These are phyloP conservation scores for Helicocarpus griseus DNA, from an alignment of 2,329 filamentous ascomycete species.

Conservation along the genomic window DNA sequence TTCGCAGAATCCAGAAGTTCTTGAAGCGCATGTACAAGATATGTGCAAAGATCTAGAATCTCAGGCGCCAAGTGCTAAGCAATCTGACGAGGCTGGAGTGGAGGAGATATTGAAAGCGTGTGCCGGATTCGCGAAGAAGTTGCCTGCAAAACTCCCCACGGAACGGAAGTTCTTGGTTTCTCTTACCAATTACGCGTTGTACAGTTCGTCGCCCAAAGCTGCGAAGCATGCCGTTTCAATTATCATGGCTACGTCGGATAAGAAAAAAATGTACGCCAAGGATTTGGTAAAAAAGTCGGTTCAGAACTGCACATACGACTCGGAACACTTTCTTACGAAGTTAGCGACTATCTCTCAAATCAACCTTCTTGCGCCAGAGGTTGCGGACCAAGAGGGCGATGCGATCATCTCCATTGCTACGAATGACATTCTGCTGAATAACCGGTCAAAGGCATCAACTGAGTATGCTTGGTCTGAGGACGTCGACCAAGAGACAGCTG, in stretches of 20 bases:
- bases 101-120: constrained; percentile 91
- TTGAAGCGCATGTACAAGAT: constrained; percentile 86
- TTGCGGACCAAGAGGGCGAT: constrained; percentile 64
- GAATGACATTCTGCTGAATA: constrained; percentile 61
- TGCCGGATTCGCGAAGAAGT: constrained; percentile 78
- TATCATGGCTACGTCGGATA: constrained; percentile 65
- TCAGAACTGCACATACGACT: constrained; percentile 63
- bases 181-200: constrained; percentile 71
- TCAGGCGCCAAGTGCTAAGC: constrained; percentile 62
- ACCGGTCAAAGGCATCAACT: constrained; percentile 44
- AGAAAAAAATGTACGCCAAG: constrained; percentile 75
- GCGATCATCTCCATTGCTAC: constrained; percentile 70
- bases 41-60: constrained; percentile 78
- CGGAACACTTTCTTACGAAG: constrained; percentile 59
- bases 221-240: constrained; percentile 93
- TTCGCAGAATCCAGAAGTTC: constrained; percentile 74
- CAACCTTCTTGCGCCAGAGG: constrained; percentile 61
- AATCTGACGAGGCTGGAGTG: constrained; percentile 60
- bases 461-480: constrained; percentile 58
- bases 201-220: constrained; percentile 68
- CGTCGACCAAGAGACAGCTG: constrained; percentile 69
- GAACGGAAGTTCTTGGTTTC: constrained; percentile 74
- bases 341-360: constrained; percentile 52
- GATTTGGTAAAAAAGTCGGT: constrained; percentile 70
- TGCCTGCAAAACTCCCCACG: constrained; percentile 70